These are phyloP conservation scores for Gynochthodes officinalis DNA, from an alignment of 257 asterid species.

Conservation along the genomic window DNA sequence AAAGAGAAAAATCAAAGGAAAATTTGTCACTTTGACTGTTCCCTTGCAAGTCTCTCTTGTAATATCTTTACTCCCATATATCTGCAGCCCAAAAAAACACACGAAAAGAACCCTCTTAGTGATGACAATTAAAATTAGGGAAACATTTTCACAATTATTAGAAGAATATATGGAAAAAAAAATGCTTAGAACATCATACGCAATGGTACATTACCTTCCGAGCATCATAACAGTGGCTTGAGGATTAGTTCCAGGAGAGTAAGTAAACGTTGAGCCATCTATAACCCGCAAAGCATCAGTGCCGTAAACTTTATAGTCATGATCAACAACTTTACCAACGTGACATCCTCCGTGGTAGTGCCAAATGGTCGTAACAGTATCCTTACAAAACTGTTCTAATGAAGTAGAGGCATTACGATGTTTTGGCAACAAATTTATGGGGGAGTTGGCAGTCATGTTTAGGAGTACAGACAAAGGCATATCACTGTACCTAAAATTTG, in stretches of 20 bases:
- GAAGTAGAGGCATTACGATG: conserved; percentile 56
- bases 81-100: conserved; percentile 32
- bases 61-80: conserved; percentile 72
- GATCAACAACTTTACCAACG: conserved; percentile 59
- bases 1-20: neutral
- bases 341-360: conserved; percentile 93
- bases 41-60: conserved; percentile 44
- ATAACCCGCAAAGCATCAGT: conserved; percentile 55
- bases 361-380: conserved; percentile 92
- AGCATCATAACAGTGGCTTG: conserved; percentile 96
- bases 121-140: no score
- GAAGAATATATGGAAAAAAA: neutral
- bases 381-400: conserved; percentile 77
- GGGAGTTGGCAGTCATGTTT: conserved; percentile 67
- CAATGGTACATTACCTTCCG: conserved; percentile 49
- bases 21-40: conserved; percentile 16
- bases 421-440: conserved; percentile 58
- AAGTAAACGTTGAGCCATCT: conserved; percentile 78
- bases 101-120: neutral
- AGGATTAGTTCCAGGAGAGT: conserved; percentile 87
- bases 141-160: no score
- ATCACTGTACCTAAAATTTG: conserved; percentile 40
- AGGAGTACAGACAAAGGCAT: conserved; percentile 47
- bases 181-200: neutral
- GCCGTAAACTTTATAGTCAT: conserved; percentile 55